These are phyloP conservation scores for Lecanoromycetidae sp. DNA, from an alignment of 2,329 filamentous ascomycete species.

Conservation along the genomic window DNA sequence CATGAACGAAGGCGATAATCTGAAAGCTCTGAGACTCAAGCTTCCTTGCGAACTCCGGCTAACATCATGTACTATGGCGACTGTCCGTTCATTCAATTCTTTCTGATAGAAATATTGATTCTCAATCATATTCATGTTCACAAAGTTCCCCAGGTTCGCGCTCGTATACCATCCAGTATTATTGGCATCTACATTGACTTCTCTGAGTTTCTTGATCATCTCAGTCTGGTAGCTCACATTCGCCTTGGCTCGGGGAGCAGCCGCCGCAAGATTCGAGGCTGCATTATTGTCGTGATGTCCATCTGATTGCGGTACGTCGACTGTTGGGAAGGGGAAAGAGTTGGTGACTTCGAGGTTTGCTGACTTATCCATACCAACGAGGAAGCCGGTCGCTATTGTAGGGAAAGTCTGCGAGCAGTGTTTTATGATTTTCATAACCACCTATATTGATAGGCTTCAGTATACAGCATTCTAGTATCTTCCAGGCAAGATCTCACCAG, in stretches of 20 bases:
- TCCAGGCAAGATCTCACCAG: constrained; percentile 47
- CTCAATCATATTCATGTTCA: constrained; percentile 90
- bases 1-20: constrained; percentile 79
- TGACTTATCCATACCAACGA: constrained; percentile 85
- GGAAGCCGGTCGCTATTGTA: constrained; percentile 73
- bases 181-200: constrained; percentile 97
- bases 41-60: constrained; percentile 88
- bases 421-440: constrained; percentile 97
- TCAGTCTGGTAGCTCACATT: constrained; percentile 83
- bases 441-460: constrained; percentile 42
- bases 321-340: constrained; percentile 80
- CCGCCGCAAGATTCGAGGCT: constrained; percentile 63
- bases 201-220: constrained; percentile 92
- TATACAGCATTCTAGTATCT: constrained; percentile 25
- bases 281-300: constrained; percentile 59
- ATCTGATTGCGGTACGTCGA: constrained; percentile 58
- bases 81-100: constrained; percentile 70
- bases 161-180: constrained; percentile 98
- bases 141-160: constrained; percentile 96
- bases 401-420: constrained; percentile 83
- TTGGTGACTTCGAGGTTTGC: constrained; percentile 82
- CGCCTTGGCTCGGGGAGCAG: constrained; percentile 82
- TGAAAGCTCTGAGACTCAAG: constrained; percentile 80
- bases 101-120: constrained; percentile 98
- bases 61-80: constrained; percentile 88